A percentile compares a stretch with the other conserved stretches of the same genome.
Conservation (phyloP, 352 stramenopile species). For the Phytophthora rubi region DNA sequence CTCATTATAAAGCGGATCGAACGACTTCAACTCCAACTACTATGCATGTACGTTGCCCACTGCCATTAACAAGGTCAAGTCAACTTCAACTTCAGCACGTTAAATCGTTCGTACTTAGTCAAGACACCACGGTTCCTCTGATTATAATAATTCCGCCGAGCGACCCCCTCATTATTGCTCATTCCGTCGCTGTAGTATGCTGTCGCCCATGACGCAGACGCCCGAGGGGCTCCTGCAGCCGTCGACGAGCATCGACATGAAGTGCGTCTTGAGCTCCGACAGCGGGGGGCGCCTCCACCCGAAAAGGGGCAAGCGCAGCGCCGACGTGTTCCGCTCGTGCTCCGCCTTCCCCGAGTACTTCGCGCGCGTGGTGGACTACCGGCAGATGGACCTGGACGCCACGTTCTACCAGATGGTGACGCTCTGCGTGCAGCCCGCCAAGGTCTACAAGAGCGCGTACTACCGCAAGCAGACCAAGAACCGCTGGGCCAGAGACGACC, state of each 20-base stretch:
- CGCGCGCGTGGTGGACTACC: slow-evolving; percentile 76
- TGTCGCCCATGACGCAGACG: slow-evolving; percentile 29
- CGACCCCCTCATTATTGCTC: not conserved
- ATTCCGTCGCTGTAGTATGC: slow-evolving; percentile 2
- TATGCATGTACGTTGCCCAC: too few relatives aligned
- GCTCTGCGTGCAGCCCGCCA: slow-evolving; percentile 81
- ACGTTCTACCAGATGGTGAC: slow-evolving; percentile 92
- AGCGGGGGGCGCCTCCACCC: slow-evolving; percentile 5
- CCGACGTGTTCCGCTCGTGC: slow-evolving; percentile 75
- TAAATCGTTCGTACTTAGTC: slow-evolving; percentile 17
- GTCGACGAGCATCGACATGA: slow-evolving; percentile 41
- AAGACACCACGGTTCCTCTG: not conserved
- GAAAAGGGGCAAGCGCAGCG: slow-evolving; percentile 19
- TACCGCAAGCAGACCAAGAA: slow-evolving; percentile 97
- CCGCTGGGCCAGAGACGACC: slow-evolving; percentile 97
- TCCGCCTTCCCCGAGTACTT: slow-evolving; percentile 87
- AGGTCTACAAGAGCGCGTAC: slow-evolving; percentile 90
- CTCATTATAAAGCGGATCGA: slow-evolving; percentile 24
- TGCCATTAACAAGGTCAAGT: not conserved
- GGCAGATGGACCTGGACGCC: slow-evolving; percentile 90
- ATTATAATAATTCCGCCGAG: not conserved
- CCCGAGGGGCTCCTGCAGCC: slow-evolving; percentile 27
- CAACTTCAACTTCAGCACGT: not conserved
- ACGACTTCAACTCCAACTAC: too few relatives aligned
- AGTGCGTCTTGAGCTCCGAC: slow-evolving; percentile 18